Evolutionary conservation across 805 yeast genomes (phyloP).

Genomic region (Cyberlindnera mississippiensis): DNA sequence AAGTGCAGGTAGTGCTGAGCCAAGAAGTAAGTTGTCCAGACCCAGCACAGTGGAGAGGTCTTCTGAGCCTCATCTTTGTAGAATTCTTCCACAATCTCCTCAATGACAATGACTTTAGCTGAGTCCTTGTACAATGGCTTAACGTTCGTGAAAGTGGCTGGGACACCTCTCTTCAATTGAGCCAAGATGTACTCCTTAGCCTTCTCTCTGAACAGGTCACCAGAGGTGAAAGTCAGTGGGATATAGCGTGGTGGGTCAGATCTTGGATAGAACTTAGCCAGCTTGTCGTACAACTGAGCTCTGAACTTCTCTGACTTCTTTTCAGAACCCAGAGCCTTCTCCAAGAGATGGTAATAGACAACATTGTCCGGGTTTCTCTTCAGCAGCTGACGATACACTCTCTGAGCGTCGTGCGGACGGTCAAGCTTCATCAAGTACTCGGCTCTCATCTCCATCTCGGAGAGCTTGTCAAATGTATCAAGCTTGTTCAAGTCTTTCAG

Average conservation of each 20-base stretch:
- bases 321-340: conserved; percentile 54
- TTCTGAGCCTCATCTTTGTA: conserved; percentile 28
- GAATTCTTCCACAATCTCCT: conserved; percentile 50
- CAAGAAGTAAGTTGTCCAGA: conserved; percentile 75
- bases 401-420: conserved; percentile 57
- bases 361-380: conserved; percentile 83
- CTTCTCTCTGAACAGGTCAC: conserved; percentile 45
- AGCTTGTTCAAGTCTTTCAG: conserved; percentile 57
- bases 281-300: conserved; percentile 57
- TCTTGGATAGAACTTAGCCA: conserved; percentile 70
- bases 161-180: conserved; percentile 77
- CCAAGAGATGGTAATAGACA: conserved; percentile 62
- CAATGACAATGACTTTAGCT: conserved; percentile 37
- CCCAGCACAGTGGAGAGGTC: conserved; percentile 33
- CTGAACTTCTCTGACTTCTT: conserved; percentile 45
- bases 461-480: conserved; percentile 53
- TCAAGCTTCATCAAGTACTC: conserved; percentile 56
- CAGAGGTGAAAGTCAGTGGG: conserved; percentile 70
- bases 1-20: conserved; percentile 70
- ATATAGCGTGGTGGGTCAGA: conserved; percentile 76
- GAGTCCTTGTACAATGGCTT: conserved; percentile 66
- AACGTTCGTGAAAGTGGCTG: conserved; percentile 82
- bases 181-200: conserved; percentile 51
- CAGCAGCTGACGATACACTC: conserved; percentile 62
- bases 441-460: conserved; percentile 65